Base-by-base conservation (phyloP, 805 yeast species). In the Maudiozyma bulderi region DNA sequence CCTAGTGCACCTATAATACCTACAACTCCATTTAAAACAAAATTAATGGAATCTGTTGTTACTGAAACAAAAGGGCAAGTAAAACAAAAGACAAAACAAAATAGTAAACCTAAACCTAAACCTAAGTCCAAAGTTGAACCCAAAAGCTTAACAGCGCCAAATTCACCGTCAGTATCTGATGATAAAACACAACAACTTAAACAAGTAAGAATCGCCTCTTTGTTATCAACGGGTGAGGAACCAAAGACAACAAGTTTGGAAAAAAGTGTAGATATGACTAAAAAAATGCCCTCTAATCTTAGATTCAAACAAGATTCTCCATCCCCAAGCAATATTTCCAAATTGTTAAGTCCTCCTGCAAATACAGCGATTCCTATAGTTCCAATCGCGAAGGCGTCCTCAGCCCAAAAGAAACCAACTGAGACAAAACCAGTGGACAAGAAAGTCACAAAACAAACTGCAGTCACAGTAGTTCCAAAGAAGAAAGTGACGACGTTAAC, bases 141-240 rank as follows among this genome's bases (percentile, higher is more conserved):
- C 26, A 48, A 40, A 34, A 44, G 7, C 7, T 5, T 40, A 32
- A 20, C n/a, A 26, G 5, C 39, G 1, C 11, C 15, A 9, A 15
- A 5, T 9, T 15, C 43, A 3, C 6, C 13, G 5, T 2, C 26
- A 40, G 33, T 13, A n/a, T n/a, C 14, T 11, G 31, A 28, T 6
- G 20, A 28, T 10, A n/a, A 13, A 6, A 26, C 26, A 15, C n/a
- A 45, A 2, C 50, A 52, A 33, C 48, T 47, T 40, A 52, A 50
- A 15, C 58, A 51, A 35, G 47, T 57, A 7, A 57, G 51, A 44
- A 56, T 57, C 40, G 51, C 60, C 11, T 54, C 59, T 2, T 48
- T 57, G 26, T 47, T 57, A 40, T 54, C 52, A 15, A 26, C 32
- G 13, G 33, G 29, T 40, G 43, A 40, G n/a, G 14, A 20, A 20